Evolutionary conservation across 1,284 basidiomycete genomes (phyloP).

Genomic region (Marasmius oreades): DNA sequence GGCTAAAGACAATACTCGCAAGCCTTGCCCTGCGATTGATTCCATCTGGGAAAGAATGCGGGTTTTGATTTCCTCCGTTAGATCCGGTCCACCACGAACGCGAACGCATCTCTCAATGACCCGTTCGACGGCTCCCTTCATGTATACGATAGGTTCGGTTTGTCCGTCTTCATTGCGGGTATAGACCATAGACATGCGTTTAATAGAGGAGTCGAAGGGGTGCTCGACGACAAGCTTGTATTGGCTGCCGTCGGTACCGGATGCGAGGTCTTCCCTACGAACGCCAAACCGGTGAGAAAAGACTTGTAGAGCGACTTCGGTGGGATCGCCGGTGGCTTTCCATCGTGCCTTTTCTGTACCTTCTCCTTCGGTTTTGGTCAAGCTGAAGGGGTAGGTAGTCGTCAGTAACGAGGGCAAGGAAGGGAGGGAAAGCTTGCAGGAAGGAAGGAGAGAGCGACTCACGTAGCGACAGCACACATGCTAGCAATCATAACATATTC

Average conservation of each 20-base stretch:
- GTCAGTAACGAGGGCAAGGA: not conserved
- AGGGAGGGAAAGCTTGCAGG: not conserved
- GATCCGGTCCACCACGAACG: not conserved
- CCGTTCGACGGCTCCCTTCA: slow-evolving; percentile 64
- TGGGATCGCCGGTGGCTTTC: slow-evolving; percentile 70
- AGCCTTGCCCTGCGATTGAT: slow-evolving; percentile 54
- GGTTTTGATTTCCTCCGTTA: slow-evolving; percentile 34
- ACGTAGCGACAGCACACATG: slow-evolving; percentile 36
- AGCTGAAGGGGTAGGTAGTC: not conserved
- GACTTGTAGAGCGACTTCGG: slow-evolving; percentile 64
- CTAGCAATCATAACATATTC: slow-evolving; percentile 29
- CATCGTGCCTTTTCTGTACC: slow-evolving; percentile 43
- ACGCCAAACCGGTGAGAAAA: slow-evolving; percentile 46
- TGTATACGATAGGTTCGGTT: slow-evolving; percentile 29
- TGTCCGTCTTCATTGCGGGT: slow-evolving; percentile 23
- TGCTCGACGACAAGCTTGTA: slow-evolving; percentile 35
- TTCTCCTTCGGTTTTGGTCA: slow-evolving; percentile 6
- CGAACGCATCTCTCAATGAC: slow-evolving; percentile 47
- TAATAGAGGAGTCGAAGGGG: slow-evolving; percentile 62
- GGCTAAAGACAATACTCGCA: slow-evolving; percentile 38
- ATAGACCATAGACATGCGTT: slow-evolving; percentile 53
- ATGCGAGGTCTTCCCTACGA: slow-evolving; percentile 21
- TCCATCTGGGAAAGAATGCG: slow-evolving; percentile 48
- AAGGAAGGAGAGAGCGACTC: slow-evolving; percentile 14
- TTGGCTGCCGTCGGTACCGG: too few species aligned